Percentiles rank a stretch among this genome's conserved stretches.
These are phyloP conservation scores for Tilletia horrida DNA, from an alignment of 1,284 basidiomycete genomes.

Conservation along the genomic window DNA sequence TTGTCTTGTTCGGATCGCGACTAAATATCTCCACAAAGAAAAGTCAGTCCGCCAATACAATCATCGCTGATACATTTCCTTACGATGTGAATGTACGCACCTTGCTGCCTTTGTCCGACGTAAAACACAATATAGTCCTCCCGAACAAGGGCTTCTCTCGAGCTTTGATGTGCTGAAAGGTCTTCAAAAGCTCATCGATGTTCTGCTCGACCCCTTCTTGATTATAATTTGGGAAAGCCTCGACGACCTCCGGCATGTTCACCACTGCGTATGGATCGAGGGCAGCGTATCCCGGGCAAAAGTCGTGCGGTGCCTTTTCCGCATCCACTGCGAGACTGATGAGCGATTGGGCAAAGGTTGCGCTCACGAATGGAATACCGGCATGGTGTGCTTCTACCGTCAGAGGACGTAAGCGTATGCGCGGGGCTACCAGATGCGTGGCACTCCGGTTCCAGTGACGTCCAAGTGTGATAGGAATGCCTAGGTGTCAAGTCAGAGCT, in stretches of 20 bases:
- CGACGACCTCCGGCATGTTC: no score
- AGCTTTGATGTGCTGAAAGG: neutral
- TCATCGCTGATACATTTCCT: no score
- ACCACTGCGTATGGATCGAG: no score
- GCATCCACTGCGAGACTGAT: neutral
- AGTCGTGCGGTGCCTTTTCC: neutral
- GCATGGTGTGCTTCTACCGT: slow-evolving; percentile 1
- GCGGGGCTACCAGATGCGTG: neutral
- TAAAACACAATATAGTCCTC: neutral
- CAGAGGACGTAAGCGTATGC: neutral
- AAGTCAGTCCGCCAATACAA: neutral
- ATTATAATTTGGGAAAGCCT: no score
- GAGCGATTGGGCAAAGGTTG: neutral
- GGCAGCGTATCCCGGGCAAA: neutral
- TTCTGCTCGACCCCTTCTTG: no score
- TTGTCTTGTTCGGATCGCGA: neutral
- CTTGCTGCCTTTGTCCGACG: neutral
- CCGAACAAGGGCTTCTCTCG: neutral
- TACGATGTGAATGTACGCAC: no score
- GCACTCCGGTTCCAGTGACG: neutral
- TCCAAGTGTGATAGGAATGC: neutral
- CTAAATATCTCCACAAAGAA: neutral
- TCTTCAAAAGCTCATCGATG: no score
- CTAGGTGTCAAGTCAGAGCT: no score
- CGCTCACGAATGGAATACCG: neutral